A percentile compares a stretch with the other conserved stretches of the same genome.
These are phyloP conservation scores for Hypoxylon fragiforme DNA, from an alignment of 495 filamentous ascomycete genomes.

Conservation along the genomic window DNA sequence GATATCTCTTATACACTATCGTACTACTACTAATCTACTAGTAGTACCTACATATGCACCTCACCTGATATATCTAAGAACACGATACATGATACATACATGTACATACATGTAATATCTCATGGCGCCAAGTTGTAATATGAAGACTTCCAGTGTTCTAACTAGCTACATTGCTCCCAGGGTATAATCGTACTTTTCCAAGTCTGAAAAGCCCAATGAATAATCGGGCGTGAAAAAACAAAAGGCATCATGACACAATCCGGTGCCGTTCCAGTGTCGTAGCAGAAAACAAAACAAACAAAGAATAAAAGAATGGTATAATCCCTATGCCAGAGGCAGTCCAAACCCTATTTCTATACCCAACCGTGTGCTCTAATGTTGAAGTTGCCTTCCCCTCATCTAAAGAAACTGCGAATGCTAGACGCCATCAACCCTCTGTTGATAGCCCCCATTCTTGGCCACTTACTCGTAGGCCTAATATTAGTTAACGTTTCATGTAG, in stretches of 20 bases:
- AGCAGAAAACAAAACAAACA: slow-evolving; percentile 4
- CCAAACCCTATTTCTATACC: slow-evolving; percentile 29
- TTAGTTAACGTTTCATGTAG: slow-evolving; percentile 31
- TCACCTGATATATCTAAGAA: no score
- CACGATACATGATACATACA: no score
- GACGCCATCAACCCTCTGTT: slow-evolving; percentile 46
- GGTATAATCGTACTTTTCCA: slow-evolving; percentile 31
- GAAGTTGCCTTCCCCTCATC: slow-evolving; percentile 34
- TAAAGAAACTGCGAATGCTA: slow-evolving; percentile 49
- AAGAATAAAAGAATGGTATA: slow-evolving; percentile 33
- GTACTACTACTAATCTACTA: no score
- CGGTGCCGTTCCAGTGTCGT: slow-evolving; percentile 17
- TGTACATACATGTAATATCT: no score
- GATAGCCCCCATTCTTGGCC: slow-evolving; percentile 40
- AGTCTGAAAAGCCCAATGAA: slow-evolving; percentile 10
- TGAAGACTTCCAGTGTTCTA: slow-evolving; percentile 16
- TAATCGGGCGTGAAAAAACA: slow-evolving; percentile 18
- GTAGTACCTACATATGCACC: no score
- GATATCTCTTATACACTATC: no score
- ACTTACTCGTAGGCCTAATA: slow-evolving; percentile 34
- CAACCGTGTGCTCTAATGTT: slow-evolving; percentile 18
- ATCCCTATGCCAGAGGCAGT: slow-evolving; percentile 29
- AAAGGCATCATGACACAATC: slow-evolving; percentile 10
- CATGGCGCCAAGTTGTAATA: neutral
- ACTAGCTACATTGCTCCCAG: slow-evolving; percentile 22